A percentile compares a stretch with the other conserved stretches of the same genome.
Conservation (phyloP, 2,329 filamentous ascomycete genomes). For the Apiospora phragmitis region DNA sequence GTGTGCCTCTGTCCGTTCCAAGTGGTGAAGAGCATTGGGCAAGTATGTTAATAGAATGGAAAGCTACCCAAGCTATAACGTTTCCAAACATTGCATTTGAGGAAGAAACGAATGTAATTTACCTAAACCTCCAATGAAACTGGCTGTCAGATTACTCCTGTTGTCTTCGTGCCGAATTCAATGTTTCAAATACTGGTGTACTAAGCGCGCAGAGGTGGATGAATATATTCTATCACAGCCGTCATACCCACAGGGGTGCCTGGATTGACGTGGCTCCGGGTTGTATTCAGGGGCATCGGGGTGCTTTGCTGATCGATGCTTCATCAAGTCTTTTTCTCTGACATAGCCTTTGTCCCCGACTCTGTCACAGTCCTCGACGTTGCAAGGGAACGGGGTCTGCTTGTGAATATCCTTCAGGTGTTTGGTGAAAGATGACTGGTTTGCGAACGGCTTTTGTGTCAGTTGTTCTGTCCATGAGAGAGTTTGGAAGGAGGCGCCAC, state of each 20-base stretch:
- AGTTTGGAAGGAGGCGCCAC: neutral
- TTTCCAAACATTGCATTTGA: neutral
- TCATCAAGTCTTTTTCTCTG: conserved; percentile 24
- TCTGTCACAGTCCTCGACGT: conserved; percentile 28
- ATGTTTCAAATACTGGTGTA: neutral
- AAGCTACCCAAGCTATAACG: neutral
- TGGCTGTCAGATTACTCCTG: too few relatives aligned
- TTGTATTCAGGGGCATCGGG: conserved; percentile 8
- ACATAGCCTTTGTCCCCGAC: conserved; percentile 25
- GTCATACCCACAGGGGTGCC: neutral
- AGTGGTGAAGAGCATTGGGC: neutral
- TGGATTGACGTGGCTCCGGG: neutral
- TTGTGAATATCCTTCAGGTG: conserved; percentile 39
- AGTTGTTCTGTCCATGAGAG: neutral
- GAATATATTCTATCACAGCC: neutral
- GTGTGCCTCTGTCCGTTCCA: too few relatives aligned
- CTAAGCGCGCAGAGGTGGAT: neutral
- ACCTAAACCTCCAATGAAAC: neutral
- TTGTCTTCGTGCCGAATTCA: too few relatives aligned
- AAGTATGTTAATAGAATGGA: neutral
- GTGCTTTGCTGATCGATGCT: conserved; percentile 25
- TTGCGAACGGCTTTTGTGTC: conserved; percentile 17
- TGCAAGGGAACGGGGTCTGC: conserved; percentile 34
- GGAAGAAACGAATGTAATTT: neutral
- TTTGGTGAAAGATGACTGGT: conserved; percentile 29